A percentile compares a stretch with the other conserved stretches of the same genome.
Conservation (phyloP, 352 stramenopile genomes). For the Globisporangium paroecandrum region DNA sequence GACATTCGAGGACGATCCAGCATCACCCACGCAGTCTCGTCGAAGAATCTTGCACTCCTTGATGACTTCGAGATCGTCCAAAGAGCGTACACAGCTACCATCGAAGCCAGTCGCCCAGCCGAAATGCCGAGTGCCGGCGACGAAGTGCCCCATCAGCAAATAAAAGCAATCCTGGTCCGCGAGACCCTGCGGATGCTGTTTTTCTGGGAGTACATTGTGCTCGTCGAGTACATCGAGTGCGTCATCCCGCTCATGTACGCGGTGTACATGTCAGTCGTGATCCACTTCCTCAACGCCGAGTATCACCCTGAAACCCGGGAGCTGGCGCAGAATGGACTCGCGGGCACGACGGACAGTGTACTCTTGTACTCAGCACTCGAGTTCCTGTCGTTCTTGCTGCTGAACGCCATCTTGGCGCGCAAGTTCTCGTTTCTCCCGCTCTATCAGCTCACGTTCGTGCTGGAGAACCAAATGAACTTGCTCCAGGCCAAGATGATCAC, state of each 20-base stretch:
- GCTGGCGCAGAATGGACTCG: background rate
- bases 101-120: background rate
- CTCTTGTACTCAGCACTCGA: conserved; percentile 15
- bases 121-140: background rate
- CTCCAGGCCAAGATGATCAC: conserved; percentile 38
- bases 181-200: conserved; percentile 17
- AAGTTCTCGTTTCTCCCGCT: conserved; percentile 21
- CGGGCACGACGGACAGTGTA: conserved; percentile 6
- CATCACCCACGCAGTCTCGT: background rate
- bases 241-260: conserved; percentile 16
- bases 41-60: background rate
- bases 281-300: conserved; percentile 8
- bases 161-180: background rate
- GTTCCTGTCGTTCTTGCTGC: conserved; percentile 12
- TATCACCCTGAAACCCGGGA: conserved; percentile 7
- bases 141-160: background rate
- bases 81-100: background rate
- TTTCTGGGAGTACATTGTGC: conserved; percentile 23
- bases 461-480: conserved; percentile 31
- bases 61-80: background rate
- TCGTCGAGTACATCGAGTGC: conserved; percentile 25
- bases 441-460: conserved; percentile 51
- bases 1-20: background rate
- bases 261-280: conserved; percentile 4
- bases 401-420: conserved; percentile 2